Evolutionary conservation across 2,329 filamentous ascomycete species (phyloP).

Genomic region (Pseudopyrenochaeta lycopersici): DNA sequence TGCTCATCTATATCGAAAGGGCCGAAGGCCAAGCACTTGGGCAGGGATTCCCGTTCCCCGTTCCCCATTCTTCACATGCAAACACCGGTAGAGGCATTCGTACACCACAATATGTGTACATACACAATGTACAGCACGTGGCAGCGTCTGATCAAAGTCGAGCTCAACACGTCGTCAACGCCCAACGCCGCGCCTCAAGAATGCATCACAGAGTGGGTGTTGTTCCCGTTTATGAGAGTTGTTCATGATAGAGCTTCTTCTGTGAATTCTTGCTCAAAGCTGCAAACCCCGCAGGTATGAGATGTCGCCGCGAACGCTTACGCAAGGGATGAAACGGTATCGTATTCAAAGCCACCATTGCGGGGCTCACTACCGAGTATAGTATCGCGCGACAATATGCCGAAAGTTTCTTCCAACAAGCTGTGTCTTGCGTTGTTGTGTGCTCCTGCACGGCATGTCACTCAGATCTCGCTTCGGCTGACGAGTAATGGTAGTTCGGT

Average conservation of each 20-base stretch:
- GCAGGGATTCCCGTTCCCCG: conserved; percentile 1
- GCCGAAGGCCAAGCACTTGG: not conserved
- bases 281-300: conserved; percentile 13
- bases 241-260: conserved; percentile 13
- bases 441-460: conserved; percentile 7
- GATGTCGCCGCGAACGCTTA: conserved; percentile 5
- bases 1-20: not conserved
- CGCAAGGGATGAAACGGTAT: conserved; percentile 13
- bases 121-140: conserved; percentile 17
- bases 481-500: conserved; percentile 2
- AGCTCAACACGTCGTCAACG: conserved; percentile 12
- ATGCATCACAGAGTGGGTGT: conserved; percentile 2
- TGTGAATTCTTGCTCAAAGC: conserved; percentile 5
- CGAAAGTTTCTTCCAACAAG: conserved; percentile 19
- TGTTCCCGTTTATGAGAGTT: not conserved
- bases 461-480: conserved; percentile 6
- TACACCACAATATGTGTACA: conserved; percentile 11
- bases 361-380: conserved; percentile 8
- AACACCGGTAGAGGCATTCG: not conserved
- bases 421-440: conserved; percentile 10
- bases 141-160: conserved; percentile 12
- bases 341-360: conserved; percentile 10
- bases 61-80: conserved; percentile 4
- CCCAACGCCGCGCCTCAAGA: conserved; percentile 11
- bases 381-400: conserved; percentile 18